Percentiles rank a stretch among this genome's conserved stretches.
Conservation (phyloP, 2,329 filamentous ascomycete species). For the Neophaeococcomyces mojaviensis region DNA sequence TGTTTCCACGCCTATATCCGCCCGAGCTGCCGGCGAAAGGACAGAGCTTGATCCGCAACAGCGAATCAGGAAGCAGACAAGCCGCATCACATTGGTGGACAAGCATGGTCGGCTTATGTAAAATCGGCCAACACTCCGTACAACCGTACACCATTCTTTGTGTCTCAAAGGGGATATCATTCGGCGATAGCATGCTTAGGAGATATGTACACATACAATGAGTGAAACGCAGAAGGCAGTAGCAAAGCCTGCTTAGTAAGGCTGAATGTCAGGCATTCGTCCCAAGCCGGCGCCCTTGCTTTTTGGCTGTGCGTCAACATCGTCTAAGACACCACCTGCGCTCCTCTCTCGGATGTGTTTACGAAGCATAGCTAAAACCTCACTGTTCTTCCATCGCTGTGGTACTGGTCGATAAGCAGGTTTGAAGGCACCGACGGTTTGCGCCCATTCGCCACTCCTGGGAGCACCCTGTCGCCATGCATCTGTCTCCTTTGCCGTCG, state of each 20-base stretch:
- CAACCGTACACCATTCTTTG: no score
- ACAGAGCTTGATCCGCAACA: no score
- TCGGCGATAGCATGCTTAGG: no score
- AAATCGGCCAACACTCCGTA: no score
- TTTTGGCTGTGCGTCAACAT: conserved; percentile 19
- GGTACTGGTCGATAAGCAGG: conserved; percentile 90
- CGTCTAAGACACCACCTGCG: conserved; percentile 46
- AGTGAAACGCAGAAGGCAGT: no score
- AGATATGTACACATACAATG: no score
- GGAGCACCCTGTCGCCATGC: conserved; percentile 46
- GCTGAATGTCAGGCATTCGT: conserved; percentile 36
- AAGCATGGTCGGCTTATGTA: no score
- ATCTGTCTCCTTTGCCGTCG: conserved; percentile 36
- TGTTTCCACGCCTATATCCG: no score
- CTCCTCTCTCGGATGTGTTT: conserved; percentile 69
- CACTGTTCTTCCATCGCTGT: conserved; percentile 71
- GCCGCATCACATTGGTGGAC: no score
- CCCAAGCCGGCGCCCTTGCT: conserved; percentile 31
- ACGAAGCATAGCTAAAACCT: conserved; percentile 68
- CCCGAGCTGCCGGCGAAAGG: no score
- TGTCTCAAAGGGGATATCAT: no score
- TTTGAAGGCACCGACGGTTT: conserved; percentile 90
- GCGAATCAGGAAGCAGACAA: no score
- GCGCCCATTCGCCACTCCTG: conserved; percentile 78
- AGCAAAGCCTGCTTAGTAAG: not conserved